phyloP scores from a whole-genome alignment of 441 rosid genomes.

The Populus tomentosa region DNA sequence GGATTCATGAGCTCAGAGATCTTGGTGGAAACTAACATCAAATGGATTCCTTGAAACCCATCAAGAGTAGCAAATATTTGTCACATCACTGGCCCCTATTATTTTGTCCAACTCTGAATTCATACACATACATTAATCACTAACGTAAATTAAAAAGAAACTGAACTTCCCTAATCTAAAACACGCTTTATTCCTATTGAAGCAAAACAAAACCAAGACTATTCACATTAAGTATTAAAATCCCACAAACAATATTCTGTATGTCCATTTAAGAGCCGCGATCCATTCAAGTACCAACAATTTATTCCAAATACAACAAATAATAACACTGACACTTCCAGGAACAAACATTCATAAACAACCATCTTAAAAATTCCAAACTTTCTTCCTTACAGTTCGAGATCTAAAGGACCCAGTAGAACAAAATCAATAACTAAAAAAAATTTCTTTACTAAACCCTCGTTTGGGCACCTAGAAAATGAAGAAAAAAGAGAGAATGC shows the following conservation, averaged over 20 bases:
- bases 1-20: slow-evolving; percentile 18
- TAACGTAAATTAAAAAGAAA: background rate
- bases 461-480: background rate
- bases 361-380: background rate
- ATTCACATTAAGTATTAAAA: background rate
- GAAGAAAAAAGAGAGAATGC: background rate
- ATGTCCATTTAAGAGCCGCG: background rate
- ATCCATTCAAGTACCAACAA: background rate
- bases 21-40: slow-evolving; percentile 23
- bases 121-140: background rate
- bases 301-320: background rate
- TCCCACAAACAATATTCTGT: background rate
- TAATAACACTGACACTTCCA: background rate
- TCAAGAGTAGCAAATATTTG: slow-evolving; percentile 23
- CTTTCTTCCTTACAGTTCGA: background rate
- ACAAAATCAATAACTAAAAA: background rate
- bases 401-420: background rate
- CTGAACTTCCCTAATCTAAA: background rate
- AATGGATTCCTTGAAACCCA: slow-evolving; percentile 9
- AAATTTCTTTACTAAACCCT: background rate
- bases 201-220: background rate
- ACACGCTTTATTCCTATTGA: background rate
- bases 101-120: background rate
- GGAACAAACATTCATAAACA: background rate
- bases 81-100: slow-evolving; percentile 13